Base-by-base conservation (phyloP, 2,329 filamentous ascomycete genomes). In the Sarocladium kiliense region DNA sequence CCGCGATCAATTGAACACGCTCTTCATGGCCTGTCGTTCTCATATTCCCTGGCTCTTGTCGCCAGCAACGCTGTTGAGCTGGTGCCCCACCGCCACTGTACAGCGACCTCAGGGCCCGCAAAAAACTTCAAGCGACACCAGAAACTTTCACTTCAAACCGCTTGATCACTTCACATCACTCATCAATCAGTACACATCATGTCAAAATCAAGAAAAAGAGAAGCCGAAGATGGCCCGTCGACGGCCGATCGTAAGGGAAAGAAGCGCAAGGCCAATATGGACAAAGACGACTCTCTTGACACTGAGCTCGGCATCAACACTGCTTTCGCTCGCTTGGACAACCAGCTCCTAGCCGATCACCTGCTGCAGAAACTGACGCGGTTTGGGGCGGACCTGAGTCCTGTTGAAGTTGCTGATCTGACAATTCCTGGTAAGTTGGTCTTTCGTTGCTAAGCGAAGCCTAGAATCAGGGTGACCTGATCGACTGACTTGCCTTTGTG, bases 361-460 rank as follows among this genome's bases (percentile, higher is more conserved):
- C 77, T 97, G 58, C 88, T 88, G 6, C 87, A 94, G 66, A 84
- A 88, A 66, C 87, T 89, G 54, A 84, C 81, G 60, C 81, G 87
- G 23, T 95, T 93, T 65, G 89, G 91, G 54, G 84, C 82, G 26
- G 87, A 96, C 54, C 71, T 97, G 64, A 96, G 89, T 62, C 76
- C 85, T 1, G 81, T 97, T 39, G 94, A 99, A 72, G 75, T 96
- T 30, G 86, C 89, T 56, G 92, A 97, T 66, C 76, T 90, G 64
- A 86, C 88, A 55, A 78, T 97, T 54, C 85, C 90, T 61, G 86
- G 90, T 91, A 77, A 62, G 76, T 41, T 19, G 21, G 3, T n/a
- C 42, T 25, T 42, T 19, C 26, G 25, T 54, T 36, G 10, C 4
- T 23, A 6, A 30, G 7, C 19, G 27, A 26, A 21, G 36, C 23